phyloP scores from a whole-genome alignment of 2,329 filamentous ascomycete genomes.

The Fusarium guadeloupense region DNA sequence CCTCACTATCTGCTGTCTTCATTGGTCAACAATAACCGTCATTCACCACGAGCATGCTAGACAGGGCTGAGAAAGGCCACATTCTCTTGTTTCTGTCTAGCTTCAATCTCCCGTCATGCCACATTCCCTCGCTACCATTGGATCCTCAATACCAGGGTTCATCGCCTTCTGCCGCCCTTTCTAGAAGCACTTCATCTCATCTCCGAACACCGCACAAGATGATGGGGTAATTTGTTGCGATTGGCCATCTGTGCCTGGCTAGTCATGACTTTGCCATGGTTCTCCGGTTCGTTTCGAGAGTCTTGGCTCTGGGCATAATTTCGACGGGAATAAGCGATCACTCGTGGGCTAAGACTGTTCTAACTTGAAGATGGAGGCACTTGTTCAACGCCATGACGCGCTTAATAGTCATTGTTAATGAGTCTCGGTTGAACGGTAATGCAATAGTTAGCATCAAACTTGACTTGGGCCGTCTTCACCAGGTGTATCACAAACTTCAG shows the following conservation, averaged over 20 bases:
- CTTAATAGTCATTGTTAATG: not conserved
- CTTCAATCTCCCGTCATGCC: conserved; percentile 4
- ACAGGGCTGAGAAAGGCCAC: conserved; percentile 36
- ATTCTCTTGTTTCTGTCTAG: conserved; percentile 27
- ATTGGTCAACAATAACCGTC: conserved; percentile 4
- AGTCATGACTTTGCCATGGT: not conserved
- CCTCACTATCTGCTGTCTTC: conserved; percentile 13
- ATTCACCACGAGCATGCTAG: conserved; percentile 13
- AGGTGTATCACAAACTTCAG: not conserved
- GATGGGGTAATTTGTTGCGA: conserved; percentile 4
- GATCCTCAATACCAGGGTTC: conserved; percentile 5
- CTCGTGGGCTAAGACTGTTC: conserved; percentile 6
- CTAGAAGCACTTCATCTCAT: conserved; percentile 41
- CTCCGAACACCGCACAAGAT: conserved; percentile 5
- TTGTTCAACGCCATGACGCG: conserved; percentile 4
- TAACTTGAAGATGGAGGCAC: conserved; percentile 16
- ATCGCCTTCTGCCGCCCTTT: conserved; percentile 37
- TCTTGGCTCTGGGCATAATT: conserved; percentile 3
- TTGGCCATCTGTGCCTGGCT: not conserved
- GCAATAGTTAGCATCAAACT: not conserved
- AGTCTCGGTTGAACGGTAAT: not conserved
- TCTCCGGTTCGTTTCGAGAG: not conserved
- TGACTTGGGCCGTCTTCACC: not conserved
- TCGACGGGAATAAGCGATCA: conserved; percentile 24
- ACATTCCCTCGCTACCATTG: conserved; percentile 23